Evolutionary conservation across 345 rosid genomes (phyloP), one percentile per base, ranked within the genome.

Genomic region (Rhodomyrtus tomentosa): DNA sequence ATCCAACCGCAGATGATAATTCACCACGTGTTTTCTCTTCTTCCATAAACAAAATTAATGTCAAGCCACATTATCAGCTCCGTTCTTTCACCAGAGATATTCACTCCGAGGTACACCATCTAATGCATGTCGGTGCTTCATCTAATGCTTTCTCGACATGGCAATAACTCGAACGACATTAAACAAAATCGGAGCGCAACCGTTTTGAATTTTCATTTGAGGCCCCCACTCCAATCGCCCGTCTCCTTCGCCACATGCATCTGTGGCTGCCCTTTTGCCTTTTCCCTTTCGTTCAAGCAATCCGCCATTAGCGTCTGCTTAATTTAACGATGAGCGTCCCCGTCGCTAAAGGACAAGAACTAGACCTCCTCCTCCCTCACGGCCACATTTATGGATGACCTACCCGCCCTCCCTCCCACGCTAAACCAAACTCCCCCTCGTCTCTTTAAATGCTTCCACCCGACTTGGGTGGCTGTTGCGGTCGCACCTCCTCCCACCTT

Each of bases 301-400:
- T 29, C 40, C 74, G 7, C 40, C 74, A 14, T 50, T 50, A 14
- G 52, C 52, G 52, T 50, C 52, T 50, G 5, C 52, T 50, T 50
- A 50, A 15, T 50, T 15, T 18, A 20, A 52, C 22, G 42, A 0
- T 18, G 21, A 20, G 55, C 55, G 22, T 52, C 2, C 22, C 52
- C 55, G 55, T 18, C 9, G 55, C 22, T 6, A 18, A 29, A 29
- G 21, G 74, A 62, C 74, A 62, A 62, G 0, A 62, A 16, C 40
- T 21, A 7, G 74, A 62, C 22, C 74, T 18, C 10, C 22, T 0
- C 22, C 74, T 18, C 10, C 22, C 1, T 32, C 42, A 36, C 9
- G 20, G 55, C 85, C 45, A 55, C 76, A 73, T 68, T 74, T 84
- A 84, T 74, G 85, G 85, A 84, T 74, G 68, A 84, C 85, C 85